A percentile compares a stretch with the other conserved stretches of the same genome.
phyloP scores from a whole-genome alignment of 2,329 filamentous ascomycete species.

The Colletotrichum sp. region DNA sequence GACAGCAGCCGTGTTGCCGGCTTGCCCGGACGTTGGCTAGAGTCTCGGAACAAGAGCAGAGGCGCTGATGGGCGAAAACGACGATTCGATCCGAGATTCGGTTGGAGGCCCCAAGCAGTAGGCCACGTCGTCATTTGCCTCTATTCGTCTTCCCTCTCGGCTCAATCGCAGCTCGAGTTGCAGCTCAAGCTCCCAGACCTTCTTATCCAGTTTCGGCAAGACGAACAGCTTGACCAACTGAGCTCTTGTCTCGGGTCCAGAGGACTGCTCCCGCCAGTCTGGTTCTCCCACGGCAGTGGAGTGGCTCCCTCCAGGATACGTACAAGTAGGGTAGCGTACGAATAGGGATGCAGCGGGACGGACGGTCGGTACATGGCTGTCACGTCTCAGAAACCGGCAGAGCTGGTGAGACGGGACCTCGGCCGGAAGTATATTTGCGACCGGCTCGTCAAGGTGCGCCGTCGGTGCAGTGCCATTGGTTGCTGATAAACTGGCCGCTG shows the following conservation, averaged over 20 bases:
- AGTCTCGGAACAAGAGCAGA: neutral
- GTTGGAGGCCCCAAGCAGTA: neutral
- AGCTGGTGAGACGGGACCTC: neutral
- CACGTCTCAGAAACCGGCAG: neutral
- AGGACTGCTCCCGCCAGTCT: neutral
- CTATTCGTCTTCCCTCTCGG: neutral
- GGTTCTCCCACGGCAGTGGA: neutral
- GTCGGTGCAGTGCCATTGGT: neutral
- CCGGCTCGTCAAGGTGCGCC: neutral
- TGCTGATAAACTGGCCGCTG: neutral
- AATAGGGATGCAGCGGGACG: neutral
- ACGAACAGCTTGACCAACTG: neutral
- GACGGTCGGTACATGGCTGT: neutral
- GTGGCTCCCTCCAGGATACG: neutral
- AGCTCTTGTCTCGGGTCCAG: neutral
- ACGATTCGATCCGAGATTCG: neutral
- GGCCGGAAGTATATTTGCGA: neutral
- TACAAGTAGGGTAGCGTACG: neutral
- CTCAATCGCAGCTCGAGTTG: neutral
- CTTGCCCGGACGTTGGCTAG: neutral
- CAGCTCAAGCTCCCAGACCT: neutral
- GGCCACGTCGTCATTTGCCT: neutral
- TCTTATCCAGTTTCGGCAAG: neutral
- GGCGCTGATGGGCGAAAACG: neutral
- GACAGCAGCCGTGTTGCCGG: neutral